Conservation (phyloP, 2,329 filamentous ascomycete genomes). For the Lasiodiplodia theobromae region DNA sequence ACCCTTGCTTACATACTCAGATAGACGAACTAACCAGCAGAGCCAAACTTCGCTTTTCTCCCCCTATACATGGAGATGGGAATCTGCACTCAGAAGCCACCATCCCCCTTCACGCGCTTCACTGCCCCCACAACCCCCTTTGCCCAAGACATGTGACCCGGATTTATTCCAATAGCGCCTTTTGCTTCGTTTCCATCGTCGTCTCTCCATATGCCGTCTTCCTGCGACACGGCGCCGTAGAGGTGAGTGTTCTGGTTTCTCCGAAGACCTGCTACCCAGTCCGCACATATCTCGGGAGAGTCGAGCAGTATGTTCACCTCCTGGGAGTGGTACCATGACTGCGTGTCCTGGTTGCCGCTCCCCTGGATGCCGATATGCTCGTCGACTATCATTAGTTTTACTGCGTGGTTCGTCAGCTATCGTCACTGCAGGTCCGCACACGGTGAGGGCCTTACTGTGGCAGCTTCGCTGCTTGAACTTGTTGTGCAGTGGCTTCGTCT, state of each 20-base stretch:
- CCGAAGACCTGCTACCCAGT: constrained; percentile 68
- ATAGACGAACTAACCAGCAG: neutral
- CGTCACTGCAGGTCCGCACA: neutral
- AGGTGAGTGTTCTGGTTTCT: constrained; percentile 71
- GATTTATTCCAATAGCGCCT: constrained; percentile 54
- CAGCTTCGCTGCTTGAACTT: constrained; percentile 71
- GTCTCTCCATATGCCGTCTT: constrained; percentile 59
- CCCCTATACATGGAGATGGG: neutral
- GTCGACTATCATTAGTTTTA: constrained; percentile 80
- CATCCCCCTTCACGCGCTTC: constrained; percentile 63
- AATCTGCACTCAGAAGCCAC: constrained; percentile 55
- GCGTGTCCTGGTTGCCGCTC: constrained; percentile 81
- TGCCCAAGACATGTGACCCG: constrained; percentile 64
- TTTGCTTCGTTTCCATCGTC: constrained; percentile 48
- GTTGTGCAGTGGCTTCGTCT: constrained; percentile 71
- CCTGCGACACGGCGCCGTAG: constrained; percentile 61
- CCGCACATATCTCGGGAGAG: constrained; percentile 64
- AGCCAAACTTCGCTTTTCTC: neutral
- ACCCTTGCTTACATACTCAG: neutral
- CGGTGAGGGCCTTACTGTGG: constrained; percentile 54
- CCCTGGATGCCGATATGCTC: constrained; percentile 73
- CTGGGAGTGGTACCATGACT: constrained; percentile 79
- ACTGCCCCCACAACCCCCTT: constrained; percentile 65
- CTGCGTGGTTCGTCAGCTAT: constrained; percentile 14
- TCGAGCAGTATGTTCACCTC: constrained; percentile 82